phyloP scores from a whole-genome alignment of 2,329 filamentous ascomycete genomes.

The Neobulgaria alba region DNA sequence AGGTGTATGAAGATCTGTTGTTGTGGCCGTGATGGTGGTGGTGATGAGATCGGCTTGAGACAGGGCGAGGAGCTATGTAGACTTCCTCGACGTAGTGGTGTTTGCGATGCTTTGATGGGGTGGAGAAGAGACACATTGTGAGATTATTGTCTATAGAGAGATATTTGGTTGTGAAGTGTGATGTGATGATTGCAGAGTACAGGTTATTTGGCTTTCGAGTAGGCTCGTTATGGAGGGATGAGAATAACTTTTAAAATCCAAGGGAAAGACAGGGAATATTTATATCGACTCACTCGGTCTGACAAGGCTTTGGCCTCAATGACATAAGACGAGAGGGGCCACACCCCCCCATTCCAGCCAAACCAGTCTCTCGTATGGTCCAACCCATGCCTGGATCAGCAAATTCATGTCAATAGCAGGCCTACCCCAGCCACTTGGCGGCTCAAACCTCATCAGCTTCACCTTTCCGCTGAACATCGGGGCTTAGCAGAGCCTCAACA shows the following conservation, averaged over 20 bases:
- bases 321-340: slow-evolving; percentile 5
- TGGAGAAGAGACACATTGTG: slow-evolving; percentile 25
- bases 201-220: too few species aligned
- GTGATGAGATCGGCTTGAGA: slow-evolving; percentile 18
- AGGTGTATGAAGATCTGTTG: slow-evolving; percentile 20
- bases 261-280: slow-evolving; percentile 5
- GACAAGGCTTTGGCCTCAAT: slow-evolving; percentile 6
- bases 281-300: slow-evolving; percentile 14
- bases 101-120: slow-evolving; percentile 14
- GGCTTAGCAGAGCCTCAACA: neutral
- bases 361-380: slow-evolving; percentile 1
- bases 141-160: too few species aligned
- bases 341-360: slow-evolving; percentile 7
- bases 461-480: neutral
- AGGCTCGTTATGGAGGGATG: neutral
- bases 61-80: slow-evolving; percentile 21
- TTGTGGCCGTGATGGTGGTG: slow-evolving; percentile 12
- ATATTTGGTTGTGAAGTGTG: slow-evolving; percentile 5
- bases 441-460: neutral
- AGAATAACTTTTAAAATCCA: too few species aligned
- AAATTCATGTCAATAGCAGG: slow-evolving; percentile 3
- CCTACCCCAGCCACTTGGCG: slow-evolving; percentile 3
- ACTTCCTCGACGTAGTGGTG: slow-evolving; percentile 23
- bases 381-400: slow-evolving; percentile 3
- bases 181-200: slow-evolving; percentile 3